Percentiles rank a stretch among this genome's conserved stretches.
phyloP scores from a whole-genome alignment of 306 rosid genomes.

The Begonia loranthoides region DNA sequence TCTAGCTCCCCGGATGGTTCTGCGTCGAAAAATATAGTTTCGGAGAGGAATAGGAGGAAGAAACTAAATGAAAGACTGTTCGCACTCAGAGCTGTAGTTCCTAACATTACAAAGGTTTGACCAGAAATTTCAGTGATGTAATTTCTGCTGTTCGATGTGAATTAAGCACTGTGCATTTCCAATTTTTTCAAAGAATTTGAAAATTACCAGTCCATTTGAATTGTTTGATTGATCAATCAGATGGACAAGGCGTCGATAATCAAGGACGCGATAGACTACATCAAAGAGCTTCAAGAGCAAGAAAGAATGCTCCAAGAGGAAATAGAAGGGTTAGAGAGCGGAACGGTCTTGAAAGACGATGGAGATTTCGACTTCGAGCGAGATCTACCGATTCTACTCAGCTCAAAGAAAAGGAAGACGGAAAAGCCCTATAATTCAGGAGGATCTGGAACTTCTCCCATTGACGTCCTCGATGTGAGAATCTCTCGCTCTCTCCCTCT shows the following conservation, averaged over 20 bases:
- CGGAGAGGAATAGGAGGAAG: slow-evolving; percentile 87
- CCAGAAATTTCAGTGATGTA: too few relatives aligned
- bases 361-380: slow-evolving; percentile 23
- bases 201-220: too few relatives aligned
- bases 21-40: slow-evolving; percentile 75
- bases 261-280: slow-evolving; percentile 83
- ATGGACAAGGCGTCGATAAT: slow-evolving; percentile 98
- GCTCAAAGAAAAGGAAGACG: slow-evolving; percentile 74
- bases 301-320: slow-evolving; percentile 61
- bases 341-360: slow-evolving; percentile 24
- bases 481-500: background rate
- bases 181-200: too few relatives aligned
- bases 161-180: too few relatives aligned
- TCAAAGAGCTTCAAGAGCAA: slow-evolving; percentile 67
- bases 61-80: slow-evolving; percentile 85
- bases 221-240: slow-evolving; percentile 13
- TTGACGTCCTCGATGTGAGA: slow-evolving; percentile 66
- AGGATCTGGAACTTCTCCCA: slow-evolving; percentile 30
- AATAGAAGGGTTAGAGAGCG: slow-evolving; percentile 61
- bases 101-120: slow-evolving; percentile 64
- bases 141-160: too few relatives aligned
- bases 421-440: slow-evolving; percentile 19
- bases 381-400: slow-evolving; percentile 41
- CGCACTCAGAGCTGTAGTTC: slow-evolving; percentile 92
- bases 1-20: slow-evolving; percentile 96